Base-by-base conservation (phyloP, 2,329 filamentous ascomycete genomes). In the Epichloe gansuensis region DNA sequence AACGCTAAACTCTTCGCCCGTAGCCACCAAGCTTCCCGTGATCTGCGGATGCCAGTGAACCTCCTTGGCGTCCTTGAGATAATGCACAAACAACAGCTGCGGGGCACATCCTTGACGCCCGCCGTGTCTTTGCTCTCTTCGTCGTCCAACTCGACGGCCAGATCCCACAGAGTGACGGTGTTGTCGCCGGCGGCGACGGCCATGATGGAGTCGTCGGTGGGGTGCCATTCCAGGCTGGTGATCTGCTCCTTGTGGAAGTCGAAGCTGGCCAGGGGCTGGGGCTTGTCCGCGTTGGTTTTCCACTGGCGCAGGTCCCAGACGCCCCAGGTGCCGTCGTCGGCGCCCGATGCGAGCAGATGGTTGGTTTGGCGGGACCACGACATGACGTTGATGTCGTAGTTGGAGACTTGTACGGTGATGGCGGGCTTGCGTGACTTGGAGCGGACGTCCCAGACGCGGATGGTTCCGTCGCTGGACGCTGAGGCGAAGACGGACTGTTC, bases 41-140 rank as follows among this genome's bases (percentile, higher is more conserved):
- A 97, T 95, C 73, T 98, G 93, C 37, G 86, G 87, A 72, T 97
- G 91, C 91, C 93, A 98, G 72, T 98, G 93, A 39, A 91, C 73
- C 72, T 98, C 93, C 79, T 96, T 97, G 53, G 90, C 90, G 61
- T 88, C 84, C 63, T 94, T 86, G 74, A 94, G 89, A 67, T 95
- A 96, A 72, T 98, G 93, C 64, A 96, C 90, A 69, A 98, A 98
- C 58, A 98, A 74, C 61, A 98, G 72, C 70, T 98, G 93, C 4
- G 93, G 89, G 93, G 93, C 57, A 97, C 89, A 57, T 95, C 91
- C 63, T 88, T 83, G 42, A 91, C 82, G 51, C 88, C 90, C 0
- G 85, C 89, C 4, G 86, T 91, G 63, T 95, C 88, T 66, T 83
- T 88, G 71, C 86, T 94, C 76, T 97, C 93, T 70, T 98, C 93